phyloP scores from a whole-genome alignment of 1,284 basidiomycete genomes.

The Rhodofomes roseus region DNA sequence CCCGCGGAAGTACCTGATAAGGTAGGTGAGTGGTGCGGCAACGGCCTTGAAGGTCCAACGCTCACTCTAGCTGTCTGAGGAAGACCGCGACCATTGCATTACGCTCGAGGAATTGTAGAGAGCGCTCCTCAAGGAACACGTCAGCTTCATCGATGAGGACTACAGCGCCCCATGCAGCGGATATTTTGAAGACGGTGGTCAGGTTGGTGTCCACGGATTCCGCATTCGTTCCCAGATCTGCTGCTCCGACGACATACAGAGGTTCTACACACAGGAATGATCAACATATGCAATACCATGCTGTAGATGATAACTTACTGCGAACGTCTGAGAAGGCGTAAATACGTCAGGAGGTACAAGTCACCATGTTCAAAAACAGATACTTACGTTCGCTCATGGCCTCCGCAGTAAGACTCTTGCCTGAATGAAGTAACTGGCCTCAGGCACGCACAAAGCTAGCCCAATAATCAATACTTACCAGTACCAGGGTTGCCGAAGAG shows the following conservation, averaged over 20 bases:
- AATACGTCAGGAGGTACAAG: not conserved
- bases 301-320: conserved; percentile 18
- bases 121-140: conserved; percentile 61
- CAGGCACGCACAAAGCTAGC: too few species aligned
- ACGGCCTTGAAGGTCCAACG: not conserved
- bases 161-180: conserved; percentile 60
- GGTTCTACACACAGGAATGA: conserved; percentile 17
- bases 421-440: too few species aligned
- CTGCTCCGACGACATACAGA: conserved; percentile 61
- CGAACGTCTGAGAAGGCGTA: conserved; percentile 20
- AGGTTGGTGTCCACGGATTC: conserved; percentile 26
- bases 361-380: not conserved
- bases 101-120: conserved; percentile 53
- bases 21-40: not conserved
- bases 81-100: conserved; percentile 65
- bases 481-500: conserved; percentile 62
- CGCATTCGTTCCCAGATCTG: conserved; percentile 54
- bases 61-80: conserved; percentile 29
- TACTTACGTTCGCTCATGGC: conserved; percentile 37
- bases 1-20: conserved; percentile 56
- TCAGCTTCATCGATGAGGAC: conserved; percentile 57
- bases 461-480: conserved; percentile 8
- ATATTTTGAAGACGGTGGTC: conserved; percentile 36
- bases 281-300: not conserved
- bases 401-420: conserved; percentile 47